phyloP scores from a whole-genome alignment of 805 yeast species.

The Spathaspora hagerdaliae region DNA sequence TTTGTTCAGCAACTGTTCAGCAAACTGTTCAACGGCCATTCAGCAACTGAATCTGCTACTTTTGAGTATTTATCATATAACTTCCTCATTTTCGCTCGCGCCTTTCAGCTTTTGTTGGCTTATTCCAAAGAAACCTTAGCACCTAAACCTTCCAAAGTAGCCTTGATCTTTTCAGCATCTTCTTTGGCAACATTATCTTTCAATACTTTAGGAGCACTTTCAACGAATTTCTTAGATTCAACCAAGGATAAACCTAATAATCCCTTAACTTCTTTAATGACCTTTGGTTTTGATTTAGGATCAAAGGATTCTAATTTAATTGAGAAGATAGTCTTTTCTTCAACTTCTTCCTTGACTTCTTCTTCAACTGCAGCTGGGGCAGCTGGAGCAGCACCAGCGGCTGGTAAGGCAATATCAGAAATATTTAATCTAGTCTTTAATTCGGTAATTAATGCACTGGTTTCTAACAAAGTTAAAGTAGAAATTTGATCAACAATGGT shows the following conservation, averaged over 20 bases:
- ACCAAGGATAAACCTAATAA: constrained; percentile 89
- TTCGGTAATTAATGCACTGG: constrained; percentile 80
- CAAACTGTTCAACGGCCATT: no score
- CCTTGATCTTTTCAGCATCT: constrained; percentile 95
- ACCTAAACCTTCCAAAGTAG: constrained; percentile 89
- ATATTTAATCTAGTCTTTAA: constrained; percentile 81
- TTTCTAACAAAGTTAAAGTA: constrained; percentile 85
- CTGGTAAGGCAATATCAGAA: constrained; percentile 55
- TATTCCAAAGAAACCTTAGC: constrained; percentile 90
- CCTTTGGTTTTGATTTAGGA: constrained; percentile 92
- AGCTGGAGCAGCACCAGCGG: constrained; percentile 3
- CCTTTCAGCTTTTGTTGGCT: not conserved
- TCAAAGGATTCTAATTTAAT: constrained; percentile 92
- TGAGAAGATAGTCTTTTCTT: constrained; percentile 90
- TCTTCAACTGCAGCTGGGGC: constrained; percentile 36
- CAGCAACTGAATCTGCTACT: no score
- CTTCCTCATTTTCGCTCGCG: no score
- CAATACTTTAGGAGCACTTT: constrained; percentile 92
- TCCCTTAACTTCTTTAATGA: constrained; percentile 94
- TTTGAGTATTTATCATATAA: no score
- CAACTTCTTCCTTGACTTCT: constrained; percentile 69
- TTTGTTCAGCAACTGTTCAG: no score
- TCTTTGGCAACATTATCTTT: constrained; percentile 96
- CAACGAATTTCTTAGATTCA: constrained; percentile 97
- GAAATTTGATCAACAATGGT: constrained; percentile 89